phyloP scores from a whole-genome alignment of 2,329 filamentous ascomycete species.

The Phyllosticta citribraziliensis region DNA sequence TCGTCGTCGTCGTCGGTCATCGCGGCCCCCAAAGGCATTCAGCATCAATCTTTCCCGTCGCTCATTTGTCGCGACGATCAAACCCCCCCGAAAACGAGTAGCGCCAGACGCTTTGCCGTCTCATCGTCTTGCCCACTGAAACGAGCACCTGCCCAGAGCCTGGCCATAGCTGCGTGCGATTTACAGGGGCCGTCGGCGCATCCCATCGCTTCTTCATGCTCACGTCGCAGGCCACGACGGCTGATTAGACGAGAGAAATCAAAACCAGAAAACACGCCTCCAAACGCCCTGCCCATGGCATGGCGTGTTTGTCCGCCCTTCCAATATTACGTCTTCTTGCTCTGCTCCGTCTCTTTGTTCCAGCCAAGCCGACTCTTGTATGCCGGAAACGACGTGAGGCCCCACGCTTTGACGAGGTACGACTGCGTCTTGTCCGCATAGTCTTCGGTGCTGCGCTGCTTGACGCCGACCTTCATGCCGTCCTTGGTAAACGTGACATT shows the following conservation, averaged over 20 bases:
- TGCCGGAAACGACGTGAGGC: constrained; percentile 26
- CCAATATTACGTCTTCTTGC: background rate
- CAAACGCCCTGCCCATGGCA: background rate
- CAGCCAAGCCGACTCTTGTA: constrained; percentile 27
- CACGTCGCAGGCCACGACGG: background rate
- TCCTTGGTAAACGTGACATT: constrained; percentile 69
- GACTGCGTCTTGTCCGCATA: constrained; percentile 67
- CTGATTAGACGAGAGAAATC: background rate
- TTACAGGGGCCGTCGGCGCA: background rate
- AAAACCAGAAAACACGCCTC: background rate
- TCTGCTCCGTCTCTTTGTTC: constrained; percentile 12
- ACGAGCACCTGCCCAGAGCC: background rate
- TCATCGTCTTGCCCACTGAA: background rate
- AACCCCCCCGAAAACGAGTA: background rate
- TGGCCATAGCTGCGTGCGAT: background rate
- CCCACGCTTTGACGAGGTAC: constrained; percentile 43
- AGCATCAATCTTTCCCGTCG: background rate
- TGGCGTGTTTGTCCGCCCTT: background rate
- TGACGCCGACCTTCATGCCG: constrained; percentile 61
- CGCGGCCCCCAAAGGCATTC: too few relatives aligned
- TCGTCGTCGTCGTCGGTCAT: too few relatives aligned
- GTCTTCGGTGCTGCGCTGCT: constrained; percentile 56
- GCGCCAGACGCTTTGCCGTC: background rate
- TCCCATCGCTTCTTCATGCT: background rate
- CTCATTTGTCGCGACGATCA: background rate